Base-by-base conservation (phyloP, 2,329 filamentous ascomycete species). In the Hypocrella siamensis region DNA sequence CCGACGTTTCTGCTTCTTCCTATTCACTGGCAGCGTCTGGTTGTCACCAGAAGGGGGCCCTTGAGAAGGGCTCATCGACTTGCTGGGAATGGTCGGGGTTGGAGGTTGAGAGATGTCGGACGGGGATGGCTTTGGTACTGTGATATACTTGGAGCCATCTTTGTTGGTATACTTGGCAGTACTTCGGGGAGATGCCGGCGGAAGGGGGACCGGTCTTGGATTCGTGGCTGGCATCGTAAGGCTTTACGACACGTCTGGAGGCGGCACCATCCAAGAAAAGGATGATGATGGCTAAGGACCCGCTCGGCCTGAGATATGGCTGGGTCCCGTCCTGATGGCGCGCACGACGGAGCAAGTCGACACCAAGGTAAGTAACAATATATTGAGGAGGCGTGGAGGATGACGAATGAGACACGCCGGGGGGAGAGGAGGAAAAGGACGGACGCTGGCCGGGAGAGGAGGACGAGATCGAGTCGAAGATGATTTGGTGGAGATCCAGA, bases 1-100 rank as follows among this genome's bases (percentile, higher is more conserved):
- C 42, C 86, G 73, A 43, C 86, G 75, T 65, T 93, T 94, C 55
- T 90, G 81, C 64, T 94, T 96, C 66, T 94, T 94, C 50, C 82
- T 75, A 58, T 93, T 94, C 31, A 86, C 78, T 7, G 64, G 48
- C 28, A 61, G 62, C 28, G 62, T 57, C 29, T 54, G 44, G 30
- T 38, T 39, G 38, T 56, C 47, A 37, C 36, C 31, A 29, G 38
- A 43, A 36, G 37, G 36, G 35, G 35, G 38, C 38, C 36, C 49
- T 43, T 42, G 26, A 40, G 42, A 39, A 44, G 41, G 37, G 42
- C 48, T 38, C 45, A 46, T 35, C 49, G 44, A 41, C 41, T 42
- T 53, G 48, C 42, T 51, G 47, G 61, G 49, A 17, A 57, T 47
- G 28, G 60, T 64, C 33, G 67, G 67, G 18, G 54, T 57, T 24